Percentiles rank a stretch among this genome's conserved stretches.
phyloP scores from a whole-genome alignment of 176 grass and related monocot species.

The Cymbopogon citratus region DNA sequence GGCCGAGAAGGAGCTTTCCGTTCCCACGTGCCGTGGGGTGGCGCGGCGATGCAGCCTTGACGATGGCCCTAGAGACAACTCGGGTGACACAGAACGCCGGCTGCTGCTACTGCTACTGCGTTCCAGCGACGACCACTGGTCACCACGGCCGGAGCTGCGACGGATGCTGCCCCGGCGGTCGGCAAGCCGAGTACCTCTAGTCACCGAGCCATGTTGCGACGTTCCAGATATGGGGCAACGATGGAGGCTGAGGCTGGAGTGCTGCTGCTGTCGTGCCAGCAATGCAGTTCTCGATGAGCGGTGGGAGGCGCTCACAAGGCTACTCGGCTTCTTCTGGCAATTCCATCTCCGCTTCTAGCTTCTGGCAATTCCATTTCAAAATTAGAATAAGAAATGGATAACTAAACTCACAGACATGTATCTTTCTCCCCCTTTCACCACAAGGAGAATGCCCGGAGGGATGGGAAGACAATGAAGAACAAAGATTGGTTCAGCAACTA shows the following conservation, averaged over 20 bases:
- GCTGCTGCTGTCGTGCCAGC: neutral
- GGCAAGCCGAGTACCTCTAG: neutral
- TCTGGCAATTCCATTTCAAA: neutral
- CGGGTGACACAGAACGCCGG: neutral
- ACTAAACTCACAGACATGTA: neutral
- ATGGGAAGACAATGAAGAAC: neutral
- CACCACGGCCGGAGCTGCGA: neutral
- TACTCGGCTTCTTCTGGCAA: too few species aligned
- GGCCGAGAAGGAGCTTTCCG: neutral
- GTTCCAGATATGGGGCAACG: neutral
- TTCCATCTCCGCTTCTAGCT: conserved; percentile 9
- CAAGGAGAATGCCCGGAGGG: neutral
- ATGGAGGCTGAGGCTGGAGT: neutral
- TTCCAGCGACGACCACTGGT: neutral
- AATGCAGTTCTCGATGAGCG: conserved; percentile 6
- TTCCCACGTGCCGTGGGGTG: neutral
- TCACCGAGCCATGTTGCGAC: neutral
- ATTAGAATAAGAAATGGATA: neutral
- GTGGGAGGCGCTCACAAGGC: too few species aligned
- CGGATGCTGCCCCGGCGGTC: neutral
- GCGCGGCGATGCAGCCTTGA: neutral
- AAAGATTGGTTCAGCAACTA: neutral
- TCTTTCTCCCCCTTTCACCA: too few species aligned
- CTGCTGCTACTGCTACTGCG: neutral
- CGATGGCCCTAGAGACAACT: neutral